These are phyloP conservation scores for Barnettozyma sucrosica DNA, from an alignment of 805 yeast genomes.

Conservation along the genomic window DNA sequence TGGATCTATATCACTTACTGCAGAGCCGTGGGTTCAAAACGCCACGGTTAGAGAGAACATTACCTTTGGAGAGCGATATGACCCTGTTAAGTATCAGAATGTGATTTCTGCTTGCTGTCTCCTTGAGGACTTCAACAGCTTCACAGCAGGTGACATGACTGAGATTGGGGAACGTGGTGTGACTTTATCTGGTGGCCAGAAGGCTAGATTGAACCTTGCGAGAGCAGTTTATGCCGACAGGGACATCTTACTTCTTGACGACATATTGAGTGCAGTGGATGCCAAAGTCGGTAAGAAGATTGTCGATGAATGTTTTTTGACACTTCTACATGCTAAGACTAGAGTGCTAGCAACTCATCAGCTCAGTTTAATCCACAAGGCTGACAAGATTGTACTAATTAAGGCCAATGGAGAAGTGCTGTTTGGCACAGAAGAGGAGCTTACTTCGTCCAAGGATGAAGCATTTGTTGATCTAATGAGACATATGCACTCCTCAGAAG, in stretches of 20 bases:
- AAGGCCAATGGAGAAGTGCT: constrained; percentile 55
- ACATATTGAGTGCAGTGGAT: constrained; percentile 68
- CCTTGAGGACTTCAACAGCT: constrained; percentile 50
- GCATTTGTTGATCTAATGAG: constrained; percentile 47
- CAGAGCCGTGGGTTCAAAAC: constrained; percentile 78
- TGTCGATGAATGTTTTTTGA: constrained; percentile 57
- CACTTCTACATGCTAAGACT: constrained; percentile 49
- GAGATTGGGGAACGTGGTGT: constrained; percentile 83
- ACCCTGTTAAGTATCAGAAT: constrained; percentile 43
- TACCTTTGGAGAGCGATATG: constrained; percentile 52
- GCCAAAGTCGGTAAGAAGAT: constrained; percentile 74
- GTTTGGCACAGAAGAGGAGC: constrained; percentile 53
- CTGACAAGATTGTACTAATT: constrained; percentile 63
- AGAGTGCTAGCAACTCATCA: constrained; percentile 81
- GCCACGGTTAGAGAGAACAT: constrained; percentile 71
- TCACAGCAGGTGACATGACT: constrained; percentile 70
- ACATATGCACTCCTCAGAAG: background rate
- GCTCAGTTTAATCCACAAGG: constrained; percentile 56
- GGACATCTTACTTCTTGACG: constrained; percentile 58
- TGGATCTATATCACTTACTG: constrained; percentile 48
- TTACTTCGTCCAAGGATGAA: constrained; percentile 36
- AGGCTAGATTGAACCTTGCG: constrained; percentile 58
- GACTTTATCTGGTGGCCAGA: constrained; percentile 72
- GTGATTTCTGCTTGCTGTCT: constrained; percentile 62
- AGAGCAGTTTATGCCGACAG: constrained; percentile 61